Evolutionary conservation across 116 monocot genomes (phyloP).

Genomic region (Zostera marina): DNA sequence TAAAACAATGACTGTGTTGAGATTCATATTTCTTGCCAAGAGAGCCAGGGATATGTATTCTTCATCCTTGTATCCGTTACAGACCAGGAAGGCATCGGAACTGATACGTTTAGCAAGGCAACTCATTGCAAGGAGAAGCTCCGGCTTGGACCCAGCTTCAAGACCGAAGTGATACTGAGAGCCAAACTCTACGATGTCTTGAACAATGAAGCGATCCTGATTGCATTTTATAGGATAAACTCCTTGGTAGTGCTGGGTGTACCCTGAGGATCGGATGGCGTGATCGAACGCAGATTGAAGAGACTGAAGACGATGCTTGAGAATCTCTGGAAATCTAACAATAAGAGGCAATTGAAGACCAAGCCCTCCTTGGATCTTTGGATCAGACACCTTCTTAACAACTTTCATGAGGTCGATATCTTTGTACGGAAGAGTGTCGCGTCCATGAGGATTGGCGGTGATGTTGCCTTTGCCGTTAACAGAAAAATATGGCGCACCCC

Average conservation of each 20-base stretch:
- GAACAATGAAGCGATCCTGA: slow-evolving; percentile 83
- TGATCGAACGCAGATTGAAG: slow-evolving; percentile 72
- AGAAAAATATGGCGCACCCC: slow-evolving; percentile 87
- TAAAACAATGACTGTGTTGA: slow-evolving; percentile 88
- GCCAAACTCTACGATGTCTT: slow-evolving; percentile 84
- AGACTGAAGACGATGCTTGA: slow-evolving; percentile 60
- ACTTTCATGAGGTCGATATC: slow-evolving; percentile 95
- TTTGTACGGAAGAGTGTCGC: slow-evolving; percentile 56
- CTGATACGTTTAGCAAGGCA: slow-evolving; percentile 40
- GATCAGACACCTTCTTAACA: slow-evolving; percentile 53
- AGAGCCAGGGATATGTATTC: slow-evolving; percentile 87
- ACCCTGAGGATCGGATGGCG: slow-evolving; percentile 58
- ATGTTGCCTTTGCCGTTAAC: slow-evolving; percentile 68
- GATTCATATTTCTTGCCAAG: slow-evolving; percentile 37
- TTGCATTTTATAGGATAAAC: slow-evolving; percentile 98
- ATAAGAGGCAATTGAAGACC: slow-evolving; percentile 78
- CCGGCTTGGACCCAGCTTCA: slow-evolving; percentile 94
- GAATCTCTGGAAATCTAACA: slow-evolving; percentile 76
- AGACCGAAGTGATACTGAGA: slow-evolving; percentile 67
- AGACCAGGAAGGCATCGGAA: slow-evolving; percentile 76
- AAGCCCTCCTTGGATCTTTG: slow-evolving; percentile 53
- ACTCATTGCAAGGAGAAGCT: slow-evolving; percentile 94
- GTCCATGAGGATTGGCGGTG: slow-evolving; percentile 53
- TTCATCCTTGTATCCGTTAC: slow-evolving; percentile 97
- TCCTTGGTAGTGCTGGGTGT: slow-evolving; percentile 68